Base-by-base conservation (phyloP, 2,329 filamentous ascomycete genomes). In the Xenosphaeropsis pyriputrescens region DNA sequence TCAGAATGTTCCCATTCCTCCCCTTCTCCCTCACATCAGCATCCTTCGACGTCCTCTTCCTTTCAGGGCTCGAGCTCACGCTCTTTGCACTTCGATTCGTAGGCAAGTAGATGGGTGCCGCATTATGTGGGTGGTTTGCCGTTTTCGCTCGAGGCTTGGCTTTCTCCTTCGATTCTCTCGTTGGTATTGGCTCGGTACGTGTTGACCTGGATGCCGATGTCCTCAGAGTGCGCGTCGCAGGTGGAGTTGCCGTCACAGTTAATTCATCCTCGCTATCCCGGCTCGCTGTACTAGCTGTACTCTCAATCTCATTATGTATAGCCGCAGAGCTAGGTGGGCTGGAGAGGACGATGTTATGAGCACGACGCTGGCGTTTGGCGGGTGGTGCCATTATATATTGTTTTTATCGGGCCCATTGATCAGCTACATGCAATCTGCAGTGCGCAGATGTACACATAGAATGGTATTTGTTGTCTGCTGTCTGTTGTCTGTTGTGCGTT, bases 11-110 rank as follows among this genome's bases (percentile, higher is more conserved):
- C 12, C 79, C 59, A 46, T 79, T 68, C 3, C 63, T 71, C 6
- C 67, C 68, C 43, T 67, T 71, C 5, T 63, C 65, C 44, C 64
- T 71, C 37, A 70, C 68, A 6, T 63, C 62, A 5, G 53, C 34
- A 42, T 63, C 67, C n/a, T 49, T 51, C 58, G 48, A 56, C 32
- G 45, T 45, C 41, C 50, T 57, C 39, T 47, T 39, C 46, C 65
- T 66, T 40, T 63, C 56, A 0, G 69, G 67, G 43, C 67, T 71
- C 13, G 57, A 53, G 41, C 60, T 67, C 44, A 38, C 46, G 43
- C 43, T 55, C 39, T 47, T 53, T 43, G 36, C 49, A 35, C 34
- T 49, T 47, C 31, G 51, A 44, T 52, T 49, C 40, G 52, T 53
- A 11, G 49, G 43, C 9, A 49, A 45, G 37, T 46, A 40, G 26